Conservation (phyloP, 768 basidiomycete species). For the Amanita polypyramis region DNA sequence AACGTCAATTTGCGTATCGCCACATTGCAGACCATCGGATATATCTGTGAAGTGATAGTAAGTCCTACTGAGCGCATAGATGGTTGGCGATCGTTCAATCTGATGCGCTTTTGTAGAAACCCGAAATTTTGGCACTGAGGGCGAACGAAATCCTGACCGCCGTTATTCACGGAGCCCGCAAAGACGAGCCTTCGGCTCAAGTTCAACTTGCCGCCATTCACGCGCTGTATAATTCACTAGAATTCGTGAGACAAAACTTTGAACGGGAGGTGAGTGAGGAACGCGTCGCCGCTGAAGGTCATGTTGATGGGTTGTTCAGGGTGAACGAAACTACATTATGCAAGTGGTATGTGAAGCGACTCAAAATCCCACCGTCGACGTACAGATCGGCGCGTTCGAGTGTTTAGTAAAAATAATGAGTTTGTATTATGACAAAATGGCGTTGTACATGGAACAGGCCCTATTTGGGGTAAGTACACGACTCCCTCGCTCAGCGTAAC, state of each 20-base stretch:
- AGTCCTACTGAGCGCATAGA: slow-evolving; percentile 23
- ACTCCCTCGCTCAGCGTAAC: slow-evolving; percentile 7
- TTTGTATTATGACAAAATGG: slow-evolving; percentile 98
- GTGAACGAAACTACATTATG: slow-evolving; percentile 99
- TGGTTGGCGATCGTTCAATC: slow-evolving; percentile 9
- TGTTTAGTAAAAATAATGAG: slow-evolving; percentile 95
- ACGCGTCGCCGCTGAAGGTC: neutral
- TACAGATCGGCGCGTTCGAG: slow-evolving; percentile 96
- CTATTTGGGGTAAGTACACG: slow-evolving; percentile 75
- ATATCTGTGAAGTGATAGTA: slow-evolving; percentile 94
- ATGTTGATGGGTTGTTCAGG: slow-evolving; percentile 34
- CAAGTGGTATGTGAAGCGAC: slow-evolving; percentile 99
- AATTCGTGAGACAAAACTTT: slow-evolving; percentile 97
- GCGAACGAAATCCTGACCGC: slow-evolving; percentile 98
- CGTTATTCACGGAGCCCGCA: slow-evolving; percentile 95
- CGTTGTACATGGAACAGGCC: slow-evolving; percentile 98
- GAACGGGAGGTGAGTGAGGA: slow-evolving; percentile 73
- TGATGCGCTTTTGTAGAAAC: slow-evolving; percentile 52
- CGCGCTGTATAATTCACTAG: slow-evolving; percentile 89
- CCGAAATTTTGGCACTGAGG: slow-evolving; percentile 78
- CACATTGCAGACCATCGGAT: slow-evolving; percentile 92
- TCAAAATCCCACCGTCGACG: slow-evolving; percentile 65
- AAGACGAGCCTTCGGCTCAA: slow-evolving; percentile 84
- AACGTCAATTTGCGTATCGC: slow-evolving; percentile 74
- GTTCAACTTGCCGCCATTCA: slow-evolving; percentile 92